phyloP scores from a whole-genome alignment of 2,329 filamentous ascomycete genomes.

The Plectosphaerella sp. region DNA sequence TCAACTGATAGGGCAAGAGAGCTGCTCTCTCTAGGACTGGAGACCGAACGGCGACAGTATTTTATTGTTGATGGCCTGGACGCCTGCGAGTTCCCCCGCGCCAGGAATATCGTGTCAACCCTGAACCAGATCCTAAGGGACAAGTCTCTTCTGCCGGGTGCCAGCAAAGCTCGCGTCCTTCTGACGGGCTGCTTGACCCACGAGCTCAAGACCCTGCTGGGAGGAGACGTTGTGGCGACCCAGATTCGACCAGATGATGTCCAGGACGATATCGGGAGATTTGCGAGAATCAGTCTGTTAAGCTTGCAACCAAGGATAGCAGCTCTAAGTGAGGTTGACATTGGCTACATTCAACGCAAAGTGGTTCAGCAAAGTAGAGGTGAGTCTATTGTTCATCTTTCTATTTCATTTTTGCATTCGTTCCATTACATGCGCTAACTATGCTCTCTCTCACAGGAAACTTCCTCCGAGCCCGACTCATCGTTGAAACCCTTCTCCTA shows the following conservation, averaged over 20 bases:
- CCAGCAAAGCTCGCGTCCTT: conserved; percentile 20
- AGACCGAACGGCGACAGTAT: conserved; percentile 21
- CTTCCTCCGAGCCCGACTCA: conserved; percentile 25
- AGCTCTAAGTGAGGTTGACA: neutral
- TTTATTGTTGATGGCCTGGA: conserved; percentile 41
- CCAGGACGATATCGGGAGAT: conserved; percentile 6
- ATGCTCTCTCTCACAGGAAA: conserved; percentile 14
- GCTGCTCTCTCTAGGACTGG: conserved; percentile 24
- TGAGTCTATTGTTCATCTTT: neutral
- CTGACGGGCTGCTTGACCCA: conserved; percentile 24
- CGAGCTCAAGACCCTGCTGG: conserved; percentile 20
- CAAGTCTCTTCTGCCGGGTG: neutral
- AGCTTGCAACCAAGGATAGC: neutral
- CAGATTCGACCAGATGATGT: neutral
- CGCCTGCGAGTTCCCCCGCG: conserved; percentile 24
- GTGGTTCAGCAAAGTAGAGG: conserved; percentile 7
- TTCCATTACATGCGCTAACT: neutral
- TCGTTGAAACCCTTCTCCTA: conserved; percentile 19
- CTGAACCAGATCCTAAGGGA: neutral
- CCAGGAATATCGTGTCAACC: neutral
- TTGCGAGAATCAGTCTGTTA: neutral
- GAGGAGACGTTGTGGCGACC: conserved; percentile 4
- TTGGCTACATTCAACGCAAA: conserved; percentile 3
- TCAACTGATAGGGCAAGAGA: conserved; percentile 16
- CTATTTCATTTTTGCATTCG: neutral